Evolutionary conservation across 2,329 filamentous ascomycete species (phyloP), one percentile per base, ranked within the genome.

Genomic region (Fusarium falciforme): DNA sequence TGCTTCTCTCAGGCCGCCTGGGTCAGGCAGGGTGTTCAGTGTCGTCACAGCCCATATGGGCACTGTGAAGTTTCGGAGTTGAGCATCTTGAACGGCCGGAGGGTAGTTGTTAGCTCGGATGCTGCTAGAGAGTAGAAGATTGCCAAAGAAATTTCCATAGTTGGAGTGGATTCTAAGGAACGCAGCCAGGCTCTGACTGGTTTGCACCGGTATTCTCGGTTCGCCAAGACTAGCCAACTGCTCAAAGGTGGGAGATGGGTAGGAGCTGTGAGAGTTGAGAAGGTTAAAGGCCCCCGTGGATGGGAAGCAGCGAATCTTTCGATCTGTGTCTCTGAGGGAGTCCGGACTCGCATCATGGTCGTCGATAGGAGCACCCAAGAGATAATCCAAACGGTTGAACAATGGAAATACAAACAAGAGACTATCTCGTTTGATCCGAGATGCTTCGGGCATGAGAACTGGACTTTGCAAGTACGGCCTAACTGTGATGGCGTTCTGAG

Each of bases 61-160:
- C 0, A 57, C 33, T 0, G 58, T 72, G 0, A 71, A 60, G 0
- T 71, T 71, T 12, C 69, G 44, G 29, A 71, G 55, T 2, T 71
- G 69, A 0, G 31, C 27, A 0, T 72, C 58, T 2, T 72, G 69
- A 7, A 72, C 47, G 0, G 31, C 17, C 0, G 11, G 6, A 1
- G 69, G 59, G 7, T 68, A 72, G 1, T 70, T 70, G 0, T 71
- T 71, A 0, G 38, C 58, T n/a, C 44, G n/a, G 1, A 71, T 44
- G 0, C 69, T 69, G 2, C 40, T 35, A 0, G 69, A 71, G 0
- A 72, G 44, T 0, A 58, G 36, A 1, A 71, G 58, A 1, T 71
- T 71, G 17, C 69, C 69, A 35, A 71, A 71, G 1, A 60, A 38
- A 1, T 65, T 72, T 0, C 40, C 27, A 1, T 25, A 49, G 4